Evolutionary conservation across 768 basidiomycete species (phyloP), one percentile per base, ranked within the genome.

Genomic region (Pisolithus marmoratus): DNA sequence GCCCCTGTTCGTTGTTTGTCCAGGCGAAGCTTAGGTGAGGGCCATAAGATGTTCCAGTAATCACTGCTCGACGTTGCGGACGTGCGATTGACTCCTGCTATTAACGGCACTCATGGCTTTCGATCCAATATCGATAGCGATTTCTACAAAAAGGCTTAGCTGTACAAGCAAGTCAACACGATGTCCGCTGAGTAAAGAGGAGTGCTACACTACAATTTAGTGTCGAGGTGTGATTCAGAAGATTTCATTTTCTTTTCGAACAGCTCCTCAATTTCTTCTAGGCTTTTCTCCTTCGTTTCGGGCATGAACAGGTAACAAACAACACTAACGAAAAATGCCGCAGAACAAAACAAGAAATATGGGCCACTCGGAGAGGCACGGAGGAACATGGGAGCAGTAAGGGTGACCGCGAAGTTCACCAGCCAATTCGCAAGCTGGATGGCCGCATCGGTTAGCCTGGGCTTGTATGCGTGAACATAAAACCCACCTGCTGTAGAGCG

Each of bases 311-410:
- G 61, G 20, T 67, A 47, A 52, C 73, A 78, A 17, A 73, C 66
- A 22, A 72, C 7, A 14, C 70, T 70, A 23, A 70, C 67, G 40
- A 76, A 52, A 38, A 69, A 63, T 17, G 69, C 59, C 43, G 65
- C 71, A n/a, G 57, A 56, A 24, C 73, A 71, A 49, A 76, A 78
- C 42, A 77, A 58, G 62, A 78, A 78, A 57, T 77, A 78, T 1
- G 74, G 74, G 2, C 74, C 76, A 2, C 71, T 78, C 7, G 70
- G 66, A 7, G 73, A 76, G 42, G 65, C 60, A 3, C 66, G 61
- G 45, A 79, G 70, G 65, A 78, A 79, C 31, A 75, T 60, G 17
- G 77, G 74, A 14, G 76, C 74, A 22, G 75, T 68, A 58, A 75
- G 65, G 9, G 77, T 74, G 52, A 78, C 71, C 29, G 64, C 48